Conservation (phyloP, 2,329 filamentous ascomycete species). For the Aspergillus neotritici region DNA sequence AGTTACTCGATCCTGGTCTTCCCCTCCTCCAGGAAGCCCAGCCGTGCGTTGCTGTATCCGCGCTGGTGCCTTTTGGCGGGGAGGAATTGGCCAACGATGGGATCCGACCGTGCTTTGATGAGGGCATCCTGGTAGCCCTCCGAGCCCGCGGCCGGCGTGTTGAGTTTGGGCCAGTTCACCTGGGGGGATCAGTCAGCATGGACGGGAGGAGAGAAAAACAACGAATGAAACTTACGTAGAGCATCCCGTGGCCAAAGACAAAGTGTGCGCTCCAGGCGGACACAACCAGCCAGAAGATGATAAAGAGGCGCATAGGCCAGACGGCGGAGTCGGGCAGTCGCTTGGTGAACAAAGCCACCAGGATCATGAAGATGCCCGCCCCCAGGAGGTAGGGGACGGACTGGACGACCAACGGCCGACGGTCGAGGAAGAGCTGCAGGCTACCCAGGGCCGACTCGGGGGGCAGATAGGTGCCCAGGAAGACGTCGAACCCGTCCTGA, state of each 20-base stretch:
- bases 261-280: slow-evolving; percentile 70
- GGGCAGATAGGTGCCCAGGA: slow-evolving; percentile 80
- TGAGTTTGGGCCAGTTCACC: slow-evolving; percentile 98
- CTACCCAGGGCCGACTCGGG: slow-evolving; percentile 65
- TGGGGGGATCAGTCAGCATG: slow-evolving; percentile 33
- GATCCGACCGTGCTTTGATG: slow-evolving; percentile 72
- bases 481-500: slow-evolving; percentile 93
- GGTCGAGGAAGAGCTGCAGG: slow-evolving; percentile 73
- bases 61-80: slow-evolving; percentile 62
- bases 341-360: slow-evolving; percentile 68
- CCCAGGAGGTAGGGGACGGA: slow-evolving; percentile 87
- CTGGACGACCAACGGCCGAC: slow-evolving; percentile 80
- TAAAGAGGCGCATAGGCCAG: slow-evolving; percentile 76
- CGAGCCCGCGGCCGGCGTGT: slow-evolving; percentile 75
- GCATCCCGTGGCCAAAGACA: slow-evolving; percentile 76
- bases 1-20: slow-evolving; percentile 87
- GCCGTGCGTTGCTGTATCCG: slow-evolving; percentile 73
- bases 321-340: slow-evolving; percentile 66
- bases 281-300: slow-evolving; percentile 69
- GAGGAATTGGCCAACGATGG: slow-evolving; percentile 70
- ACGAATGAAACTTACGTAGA: slow-evolving; percentile 67
- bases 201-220: background rate
- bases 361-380: slow-evolving; percentile 76
- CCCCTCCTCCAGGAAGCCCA: slow-evolving; percentile 86
- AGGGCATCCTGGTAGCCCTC: slow-evolving; percentile 89